Conservation (phyloP, 23 red algal species). For the Gracilaria caudata region DNA sequence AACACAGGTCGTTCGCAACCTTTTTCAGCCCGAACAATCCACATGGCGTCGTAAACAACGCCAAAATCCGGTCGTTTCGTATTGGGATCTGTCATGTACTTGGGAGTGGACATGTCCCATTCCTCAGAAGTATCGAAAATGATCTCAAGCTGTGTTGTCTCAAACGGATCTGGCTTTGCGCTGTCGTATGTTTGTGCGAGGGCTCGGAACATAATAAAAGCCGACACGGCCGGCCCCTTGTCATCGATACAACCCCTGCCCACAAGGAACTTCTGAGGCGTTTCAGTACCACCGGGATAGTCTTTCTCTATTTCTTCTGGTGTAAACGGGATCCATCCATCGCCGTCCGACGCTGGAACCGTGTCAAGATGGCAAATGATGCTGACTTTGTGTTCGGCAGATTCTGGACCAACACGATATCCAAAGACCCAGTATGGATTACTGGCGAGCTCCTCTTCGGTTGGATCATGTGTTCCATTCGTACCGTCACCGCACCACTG, state of each 20-base stretch:
- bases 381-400: constrained; percentile 21
- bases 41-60: constrained; percentile 53
- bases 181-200: constrained; percentile 32
- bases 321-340: constrained; percentile 30
- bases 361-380: constrained; percentile 63
- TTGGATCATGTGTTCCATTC: constrained; percentile 9
- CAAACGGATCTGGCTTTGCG: constrained; percentile 3
- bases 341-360: constrained; percentile 30
- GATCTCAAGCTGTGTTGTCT: constrained; percentile 47
- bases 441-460: not conserved
- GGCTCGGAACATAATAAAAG: constrained; percentile 41
- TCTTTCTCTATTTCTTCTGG: constrained; percentile 8
- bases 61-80: constrained; percentile 40
- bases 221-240: constrained; percentile 47
- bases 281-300: constrained; percentile 5
- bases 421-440: constrained; percentile 44
- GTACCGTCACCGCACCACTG: constrained; percentile 27
- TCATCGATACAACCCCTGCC: constrained; percentile 51
- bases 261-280: constrained; percentile 38
- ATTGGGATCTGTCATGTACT: constrained; percentile 18
- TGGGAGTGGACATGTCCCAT: constrained; percentile 50
- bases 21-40: constrained; percentile 53
- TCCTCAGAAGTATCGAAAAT: constrained; percentile 57
- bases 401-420: constrained; percentile 37
- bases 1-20: constrained; percentile 48